Conservation (phyloP, 78 protist genomes). For the Creolimax fragrantissima region DNA sequence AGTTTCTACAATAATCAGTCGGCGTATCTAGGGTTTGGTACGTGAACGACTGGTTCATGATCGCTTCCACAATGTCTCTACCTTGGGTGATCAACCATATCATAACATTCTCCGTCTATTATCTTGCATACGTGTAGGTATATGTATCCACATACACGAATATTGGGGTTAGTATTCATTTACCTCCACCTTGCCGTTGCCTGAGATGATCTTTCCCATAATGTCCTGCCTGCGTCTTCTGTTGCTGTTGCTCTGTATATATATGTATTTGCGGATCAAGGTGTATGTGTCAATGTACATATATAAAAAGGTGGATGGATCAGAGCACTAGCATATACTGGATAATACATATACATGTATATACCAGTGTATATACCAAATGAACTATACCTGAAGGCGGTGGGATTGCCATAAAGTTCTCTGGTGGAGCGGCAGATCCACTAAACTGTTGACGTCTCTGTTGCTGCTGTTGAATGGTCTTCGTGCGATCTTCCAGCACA, state of each 20-base stretch:
- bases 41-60: too few species aligned
- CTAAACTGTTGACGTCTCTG: constrained; percentile 1
- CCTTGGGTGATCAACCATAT: too few species aligned
- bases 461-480: constrained; percentile 9
- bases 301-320: not conserved
- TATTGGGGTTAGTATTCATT: too few species aligned
- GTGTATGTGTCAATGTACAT: not conserved
- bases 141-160: too few species aligned
- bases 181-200: not conserved
- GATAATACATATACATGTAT: not conserved
- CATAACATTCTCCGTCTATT: too few species aligned
- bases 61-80: too few species aligned
- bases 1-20: too few species aligned
- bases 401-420: not conserved
- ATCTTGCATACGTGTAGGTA: too few species aligned
- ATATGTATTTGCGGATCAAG: too few species aligned
- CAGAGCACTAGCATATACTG: not conserved
- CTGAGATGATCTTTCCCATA: not conserved
- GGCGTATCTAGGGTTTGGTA: too few species aligned
- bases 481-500: constrained; percentile 29
- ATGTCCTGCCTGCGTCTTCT: too few species aligned
- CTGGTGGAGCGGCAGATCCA: not conserved
- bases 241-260: too few species aligned
- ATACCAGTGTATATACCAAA: not conserved
- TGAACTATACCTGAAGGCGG: not conserved